Conservation (phyloP, 331 rosid species). For the Cucumis variabilis region DNA sequence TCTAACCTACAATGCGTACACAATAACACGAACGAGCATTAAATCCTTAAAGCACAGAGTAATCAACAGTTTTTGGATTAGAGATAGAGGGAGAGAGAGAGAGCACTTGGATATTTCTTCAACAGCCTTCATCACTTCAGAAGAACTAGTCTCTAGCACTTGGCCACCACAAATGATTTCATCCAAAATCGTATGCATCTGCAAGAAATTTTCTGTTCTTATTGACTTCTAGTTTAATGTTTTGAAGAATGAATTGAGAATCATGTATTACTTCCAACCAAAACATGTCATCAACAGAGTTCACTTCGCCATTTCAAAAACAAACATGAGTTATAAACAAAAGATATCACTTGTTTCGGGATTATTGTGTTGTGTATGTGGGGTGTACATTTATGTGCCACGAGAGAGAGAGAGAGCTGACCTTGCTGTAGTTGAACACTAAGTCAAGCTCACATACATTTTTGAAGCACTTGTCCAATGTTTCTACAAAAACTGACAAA, state of each 20-base stretch:
- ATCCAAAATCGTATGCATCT: slow-evolving; percentile 87
- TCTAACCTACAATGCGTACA: slow-evolving; percentile 65
- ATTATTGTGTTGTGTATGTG: neutral
- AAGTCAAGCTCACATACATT: slow-evolving; percentile 96
- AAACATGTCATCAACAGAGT: neutral
- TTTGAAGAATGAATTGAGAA: neutral
- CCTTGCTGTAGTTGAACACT: slow-evolving; percentile 96
- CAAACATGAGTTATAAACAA: neutral
- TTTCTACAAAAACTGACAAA: slow-evolving; percentile 92
- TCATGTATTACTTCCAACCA: neutral
- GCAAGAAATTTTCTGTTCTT: neutral
- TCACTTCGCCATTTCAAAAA: neutral
- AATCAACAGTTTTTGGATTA: neutral
- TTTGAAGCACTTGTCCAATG: slow-evolving; percentile 95
- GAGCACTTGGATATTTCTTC: slow-evolving; percentile 84
- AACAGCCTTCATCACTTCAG: slow-evolving; percentile 81
- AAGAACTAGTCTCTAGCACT: slow-evolving; percentile 90
- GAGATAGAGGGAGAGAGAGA: slow-evolving; percentile 36
- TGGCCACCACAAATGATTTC: slow-evolving; percentile 92
- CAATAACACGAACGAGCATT: neutral
- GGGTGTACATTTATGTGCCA: too few relatives aligned
- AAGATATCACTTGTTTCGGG: neutral
- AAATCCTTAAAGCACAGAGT: neutral
- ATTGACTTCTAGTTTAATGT: neutral
- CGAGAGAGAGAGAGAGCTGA: slow-evolving; percentile 28